Percentiles rank a stretch among this genome's conserved stretches.
These are phyloP conservation scores for Irpex rosettiformis DNA, from an alignment of 1,284 basidiomycete genomes.

Conservation along the genomic window DNA sequence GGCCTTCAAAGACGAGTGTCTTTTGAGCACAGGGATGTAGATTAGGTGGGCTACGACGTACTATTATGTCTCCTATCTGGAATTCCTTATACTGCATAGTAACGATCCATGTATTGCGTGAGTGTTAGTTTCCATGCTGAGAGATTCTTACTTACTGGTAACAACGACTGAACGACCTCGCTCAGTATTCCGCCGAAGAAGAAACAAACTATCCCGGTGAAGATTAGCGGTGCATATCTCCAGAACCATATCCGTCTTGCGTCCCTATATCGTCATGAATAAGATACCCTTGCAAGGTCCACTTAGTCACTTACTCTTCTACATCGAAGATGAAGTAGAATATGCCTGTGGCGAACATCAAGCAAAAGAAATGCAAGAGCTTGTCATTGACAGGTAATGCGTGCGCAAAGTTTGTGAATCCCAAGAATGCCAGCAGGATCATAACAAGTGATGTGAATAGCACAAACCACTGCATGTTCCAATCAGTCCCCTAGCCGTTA, in stretches of 20 bases:
- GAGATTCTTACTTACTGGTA: conserved; percentile 55
- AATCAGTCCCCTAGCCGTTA: conserved; percentile 9
- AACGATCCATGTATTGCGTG: background rate
- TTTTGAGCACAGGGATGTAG: conserved; percentile 8
- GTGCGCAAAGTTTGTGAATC: conserved; percentile 67
- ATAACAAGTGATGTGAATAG: conserved; percentile 63
- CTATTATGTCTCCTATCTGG: conserved; percentile 73
- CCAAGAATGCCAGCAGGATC: conserved; percentile 64
- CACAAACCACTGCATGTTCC: conserved; percentile 80
- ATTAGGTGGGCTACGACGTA: conserved; percentile 32
- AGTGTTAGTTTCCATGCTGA: background rate
- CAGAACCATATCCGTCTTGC: conserved; percentile 80
- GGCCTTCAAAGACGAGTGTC: conserved; percentile 46
- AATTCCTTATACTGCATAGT: conserved; percentile 73
- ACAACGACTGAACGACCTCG: conserved; percentile 78
- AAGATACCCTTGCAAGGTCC: background rate
- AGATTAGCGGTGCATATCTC: conserved; percentile 71
- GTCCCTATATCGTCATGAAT: conserved; percentile 39
- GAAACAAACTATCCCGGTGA: conserved; percentile 69
- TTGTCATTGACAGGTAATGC: conserved; percentile 79
- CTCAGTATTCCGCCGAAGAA: conserved; percentile 82
- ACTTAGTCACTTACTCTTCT: conserved; percentile 60
- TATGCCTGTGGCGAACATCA: conserved; percentile 71
- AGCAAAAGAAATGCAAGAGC: conserved; percentile 80
- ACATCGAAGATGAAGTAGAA: conserved; percentile 89